Conservation (phyloP, 2,329 filamentous ascomycete genomes). For the Pseudogymnoascus sp. region DNA sequence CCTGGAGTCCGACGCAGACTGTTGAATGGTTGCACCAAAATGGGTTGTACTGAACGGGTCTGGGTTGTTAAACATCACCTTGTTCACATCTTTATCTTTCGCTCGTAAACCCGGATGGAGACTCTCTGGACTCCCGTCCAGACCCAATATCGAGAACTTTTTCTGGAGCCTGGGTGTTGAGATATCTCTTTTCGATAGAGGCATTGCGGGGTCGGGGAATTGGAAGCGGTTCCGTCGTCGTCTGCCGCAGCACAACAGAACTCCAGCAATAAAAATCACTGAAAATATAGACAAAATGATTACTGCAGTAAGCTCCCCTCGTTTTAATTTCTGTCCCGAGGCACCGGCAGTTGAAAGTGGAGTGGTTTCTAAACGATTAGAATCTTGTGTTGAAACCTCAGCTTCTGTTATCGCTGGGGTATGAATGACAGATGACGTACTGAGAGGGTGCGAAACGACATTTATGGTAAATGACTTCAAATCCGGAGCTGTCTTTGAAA, state of each 20-base stretch:
- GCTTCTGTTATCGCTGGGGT: conserved; percentile 9
- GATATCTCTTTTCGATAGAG: not conserved
- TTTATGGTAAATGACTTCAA: conserved; percentile 20
- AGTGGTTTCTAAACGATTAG: not conserved
- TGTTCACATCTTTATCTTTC: not conserved
- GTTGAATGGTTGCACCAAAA: not conserved
- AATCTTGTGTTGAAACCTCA: conserved; percentile 6
- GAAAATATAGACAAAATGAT: not conserved
- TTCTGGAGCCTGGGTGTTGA: not conserved
- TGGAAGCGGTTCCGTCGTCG: not conserved
- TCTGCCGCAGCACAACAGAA: not conserved
- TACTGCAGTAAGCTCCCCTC: not conserved
- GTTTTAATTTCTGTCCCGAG: not conserved
- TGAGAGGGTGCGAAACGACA: conserved; percentile 6
- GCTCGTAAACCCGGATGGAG: not conserved
- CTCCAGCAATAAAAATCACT: not conserved
- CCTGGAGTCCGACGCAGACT: not conserved
- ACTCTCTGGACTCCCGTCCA: not conserved
- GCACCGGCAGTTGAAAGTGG: not conserved
- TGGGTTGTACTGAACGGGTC: not conserved
- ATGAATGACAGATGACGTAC: not conserved
- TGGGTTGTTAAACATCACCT: not conserved
- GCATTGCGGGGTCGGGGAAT: not conserved
- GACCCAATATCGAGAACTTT: not conserved
- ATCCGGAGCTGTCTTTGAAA: not conserved